A percentile compares a stretch with the other conserved stretches of the same genome.
phyloP scores from a whole-genome alignment of 176 grass and related monocot genomes.

The Saccharum officinarum region DNA sequence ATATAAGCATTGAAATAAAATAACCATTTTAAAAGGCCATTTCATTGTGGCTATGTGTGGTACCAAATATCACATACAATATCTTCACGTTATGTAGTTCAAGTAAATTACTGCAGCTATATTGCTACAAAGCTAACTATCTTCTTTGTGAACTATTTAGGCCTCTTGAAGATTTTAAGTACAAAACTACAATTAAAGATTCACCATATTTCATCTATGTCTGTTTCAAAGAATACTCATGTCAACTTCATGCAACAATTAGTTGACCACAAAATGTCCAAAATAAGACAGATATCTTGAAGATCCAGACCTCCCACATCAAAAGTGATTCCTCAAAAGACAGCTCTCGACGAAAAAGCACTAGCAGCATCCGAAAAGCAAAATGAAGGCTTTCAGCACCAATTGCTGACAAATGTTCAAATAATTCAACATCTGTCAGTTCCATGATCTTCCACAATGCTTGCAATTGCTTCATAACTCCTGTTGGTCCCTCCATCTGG shows the following conservation, averaged over 20 bases:
- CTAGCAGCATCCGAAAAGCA: slow-evolving; percentile 93
- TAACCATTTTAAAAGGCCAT: neutral
- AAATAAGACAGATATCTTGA: slow-evolving; percentile 35
- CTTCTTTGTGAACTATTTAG: slow-evolving; percentile 2
- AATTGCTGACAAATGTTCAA: slow-evolving; percentile 85
- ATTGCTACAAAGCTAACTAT: slow-evolving; percentile 2
- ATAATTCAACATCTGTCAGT: slow-evolving; percentile 77
- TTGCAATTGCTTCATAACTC: slow-evolving; percentile 92
- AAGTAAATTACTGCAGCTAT: slow-evolving; percentile 13
- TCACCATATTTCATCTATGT: neutral
- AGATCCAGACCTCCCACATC: slow-evolving; percentile 95
- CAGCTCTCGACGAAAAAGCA: slow-evolving; percentile 96
- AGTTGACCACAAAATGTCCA: neutral
- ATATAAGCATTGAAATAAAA: slow-evolving; percentile 23
- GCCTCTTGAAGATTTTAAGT: neutral
- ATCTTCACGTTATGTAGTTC: neutral
- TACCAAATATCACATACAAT: neutral
- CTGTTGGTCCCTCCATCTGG: slow-evolving; percentile 95
- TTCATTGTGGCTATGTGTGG: neutral
- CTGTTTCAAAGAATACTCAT: slow-evolving; percentile 5
- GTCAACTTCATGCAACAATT: neutral
- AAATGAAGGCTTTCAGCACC: slow-evolving; percentile 99
- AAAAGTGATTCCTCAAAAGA: slow-evolving; percentile 84
- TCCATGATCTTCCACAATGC: slow-evolving; percentile 75
- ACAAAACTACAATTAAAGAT: slow-evolving; percentile 12